These are phyloP conservation scores for Pythium rishiriense DNA, from an alignment of 352 stramenopile species.

Conservation along the genomic window DNA sequence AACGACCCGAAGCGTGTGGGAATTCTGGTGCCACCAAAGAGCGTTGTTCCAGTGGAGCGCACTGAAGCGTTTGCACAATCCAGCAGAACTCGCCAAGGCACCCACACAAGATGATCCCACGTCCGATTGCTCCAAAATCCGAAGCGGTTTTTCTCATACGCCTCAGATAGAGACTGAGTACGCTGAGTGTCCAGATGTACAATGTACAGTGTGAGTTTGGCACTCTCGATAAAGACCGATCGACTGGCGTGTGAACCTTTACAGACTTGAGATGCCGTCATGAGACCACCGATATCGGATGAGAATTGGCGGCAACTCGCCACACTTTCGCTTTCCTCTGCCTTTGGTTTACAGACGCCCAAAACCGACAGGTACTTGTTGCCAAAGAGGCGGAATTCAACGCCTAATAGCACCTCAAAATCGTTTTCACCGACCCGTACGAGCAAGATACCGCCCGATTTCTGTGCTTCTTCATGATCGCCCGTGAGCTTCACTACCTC, in stretches of 20 bases:
- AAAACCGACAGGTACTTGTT: conserved; percentile 1
- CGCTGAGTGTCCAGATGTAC: conserved; percentile 12
- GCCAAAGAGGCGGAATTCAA: conserved; percentile 9
- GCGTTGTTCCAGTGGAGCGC: background rate
- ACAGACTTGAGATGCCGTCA: conserved; percentile 7
- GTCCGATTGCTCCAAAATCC: background rate
- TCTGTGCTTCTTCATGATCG: background rate
- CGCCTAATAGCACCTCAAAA: conserved; percentile 15
- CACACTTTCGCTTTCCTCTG: background rate
- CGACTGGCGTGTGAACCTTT: background rate
- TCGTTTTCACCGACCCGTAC: conserved; percentile 3
- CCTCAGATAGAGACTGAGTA: background rate
- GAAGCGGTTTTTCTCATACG: conserved; percentile 6
- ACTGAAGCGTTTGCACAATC: background rate
- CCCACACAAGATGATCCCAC: conserved; percentile 25
- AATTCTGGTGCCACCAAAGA: background rate
- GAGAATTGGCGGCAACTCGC: conserved; percentile 7
- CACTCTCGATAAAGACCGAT: background rate
- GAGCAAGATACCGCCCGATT: conserved; percentile 1
- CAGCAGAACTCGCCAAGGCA: conserved; percentile 16
- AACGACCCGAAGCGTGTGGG: background rate
- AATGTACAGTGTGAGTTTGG: conserved; percentile 15
- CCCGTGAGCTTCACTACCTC: background rate
- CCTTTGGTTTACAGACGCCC: background rate
- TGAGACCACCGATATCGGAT: conserved; percentile 12